These are phyloP conservation scores for Diaporthe batatas DNA, from an alignment of 2,329 filamentous ascomycete genomes.

Conservation along the genomic window DNA sequence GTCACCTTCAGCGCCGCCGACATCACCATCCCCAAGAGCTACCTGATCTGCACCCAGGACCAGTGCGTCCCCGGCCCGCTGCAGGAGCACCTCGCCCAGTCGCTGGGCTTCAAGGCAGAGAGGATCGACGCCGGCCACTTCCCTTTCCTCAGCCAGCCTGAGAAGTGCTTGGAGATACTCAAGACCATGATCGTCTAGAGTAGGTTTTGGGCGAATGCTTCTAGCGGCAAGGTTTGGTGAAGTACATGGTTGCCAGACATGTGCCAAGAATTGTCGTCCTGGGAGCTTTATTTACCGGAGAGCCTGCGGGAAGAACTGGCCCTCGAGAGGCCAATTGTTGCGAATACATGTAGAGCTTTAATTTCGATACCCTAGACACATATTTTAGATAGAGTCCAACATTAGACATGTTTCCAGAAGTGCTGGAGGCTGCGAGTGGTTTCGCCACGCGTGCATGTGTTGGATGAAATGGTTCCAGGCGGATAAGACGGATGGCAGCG, in stretches of 20 bases:
- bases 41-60: slow-evolving; percentile 42
- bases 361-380: slow-evolving; percentile 1
- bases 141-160: slow-evolving; percentile 42
- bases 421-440: background rate
- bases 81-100: slow-evolving; percentile 34
- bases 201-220: no score
- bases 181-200: slow-evolving; percentile 6
- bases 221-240: background rate
- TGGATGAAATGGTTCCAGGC: background rate
- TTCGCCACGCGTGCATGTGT: no score
- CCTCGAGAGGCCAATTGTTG: background rate
- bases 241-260: background rate
- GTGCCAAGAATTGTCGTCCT: background rate
- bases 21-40: slow-evolving; percentile 42
- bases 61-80: slow-evolving; percentile 24
- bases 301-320: background rate
- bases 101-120: slow-evolving; percentile 35
- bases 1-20: slow-evolving; percentile 41
- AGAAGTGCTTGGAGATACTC: slow-evolving; percentile 34
- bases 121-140: slow-evolving; percentile 41
- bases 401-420: background rate
- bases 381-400: background rate
- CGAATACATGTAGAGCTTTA: background rate
- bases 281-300: no score
- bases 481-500: background rate